These are phyloP conservation scores for Globisporangium cystogenes DNA, from an alignment of 352 stramenopile genomes.

Conservation along the genomic window DNA sequence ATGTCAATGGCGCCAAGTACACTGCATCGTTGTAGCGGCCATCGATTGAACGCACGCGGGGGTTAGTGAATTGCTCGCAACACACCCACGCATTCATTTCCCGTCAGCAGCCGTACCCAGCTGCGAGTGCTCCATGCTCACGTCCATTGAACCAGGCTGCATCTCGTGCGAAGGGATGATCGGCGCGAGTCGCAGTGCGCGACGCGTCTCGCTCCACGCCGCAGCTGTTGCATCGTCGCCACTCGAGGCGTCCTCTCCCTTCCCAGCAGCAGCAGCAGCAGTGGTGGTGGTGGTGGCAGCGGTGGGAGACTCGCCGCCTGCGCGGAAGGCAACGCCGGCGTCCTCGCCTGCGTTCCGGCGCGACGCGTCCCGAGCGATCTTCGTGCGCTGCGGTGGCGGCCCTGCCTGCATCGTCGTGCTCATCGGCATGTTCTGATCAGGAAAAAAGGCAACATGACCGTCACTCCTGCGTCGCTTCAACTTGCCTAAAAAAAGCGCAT, in stretches of 20 bases:
- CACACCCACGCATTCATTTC: not conserved
- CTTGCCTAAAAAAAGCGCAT: not conserved
- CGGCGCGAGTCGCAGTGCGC: slow-evolving; percentile 10
- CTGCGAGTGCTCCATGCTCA: slow-evolving; percentile 23
- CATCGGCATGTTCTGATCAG: no score
- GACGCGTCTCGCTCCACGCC: not conserved
- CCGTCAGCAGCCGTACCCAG: slow-evolving; percentile 19
- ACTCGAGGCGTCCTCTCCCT: not conserved
- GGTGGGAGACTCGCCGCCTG: not conserved
- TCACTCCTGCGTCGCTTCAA: slow-evolving; percentile 9
- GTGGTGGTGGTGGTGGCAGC: no score
- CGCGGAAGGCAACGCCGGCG: not conserved
- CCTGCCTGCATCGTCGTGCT: not conserved
- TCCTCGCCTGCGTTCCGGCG: not conserved
- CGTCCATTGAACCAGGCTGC: slow-evolving; percentile 15
- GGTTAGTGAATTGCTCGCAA: no score
- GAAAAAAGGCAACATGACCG: slow-evolving; percentile 7
- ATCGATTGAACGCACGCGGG: no score
- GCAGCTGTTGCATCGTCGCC: not conserved
- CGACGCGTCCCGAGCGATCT: not conserved
- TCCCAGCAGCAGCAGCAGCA: not conserved
- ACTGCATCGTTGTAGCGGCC: slow-evolving; percentile 12
- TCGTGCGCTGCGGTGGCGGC: not conserved
- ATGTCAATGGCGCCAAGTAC: slow-evolving; percentile 30
- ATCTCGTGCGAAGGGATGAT: slow-evolving; percentile 19